Evolutionary conservation across 2,329 filamentous ascomycete genomes (phyloP).

Genomic region (Aspergillus puulaauensis): DNA sequence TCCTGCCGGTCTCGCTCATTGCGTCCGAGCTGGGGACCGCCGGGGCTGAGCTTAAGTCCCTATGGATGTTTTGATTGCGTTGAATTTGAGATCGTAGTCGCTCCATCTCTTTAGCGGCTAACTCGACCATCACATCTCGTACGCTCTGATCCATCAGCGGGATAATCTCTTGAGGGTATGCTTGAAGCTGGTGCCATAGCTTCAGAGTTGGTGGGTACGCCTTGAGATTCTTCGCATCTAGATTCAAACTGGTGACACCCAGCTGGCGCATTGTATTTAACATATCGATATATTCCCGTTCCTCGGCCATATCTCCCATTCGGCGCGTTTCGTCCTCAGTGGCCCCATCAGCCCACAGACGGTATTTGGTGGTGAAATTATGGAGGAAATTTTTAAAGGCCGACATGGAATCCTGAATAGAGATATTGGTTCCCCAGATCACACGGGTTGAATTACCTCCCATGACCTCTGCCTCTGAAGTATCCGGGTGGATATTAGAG

Average conservation of each 20-base stretch:
- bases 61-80: conserved; percentile 49
- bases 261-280: conserved; percentile 89
- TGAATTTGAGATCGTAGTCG: conserved; percentile 60
- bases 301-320: conserved; percentile 67
- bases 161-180: conserved; percentile 94
- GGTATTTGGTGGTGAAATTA: conserved; percentile 91
- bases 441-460: conserved; percentile 78
- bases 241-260: conserved; percentile 78
- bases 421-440: conserved; percentile 98
- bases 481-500: conserved; percentile 72
- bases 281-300: conserved; percentile 79
- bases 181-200: conserved; percentile 91
- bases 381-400: conserved; percentile 88
- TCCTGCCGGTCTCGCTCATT: conserved; percentile 45
- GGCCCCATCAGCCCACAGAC: conserved; percentile 85
- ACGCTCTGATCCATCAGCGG: conserved; percentile 94
- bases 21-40: conserved; percentile 78
- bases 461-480: conserved; percentile 85
- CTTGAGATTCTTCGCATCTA: conserved; percentile 87
- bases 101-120: conserved; percentile 77
- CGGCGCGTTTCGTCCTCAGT: conserved; percentile 71
- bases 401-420: conserved; percentile 82
- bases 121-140: conserved; percentile 88
- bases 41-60: conserved; percentile 68
- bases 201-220: conserved; percentile 90